Base-by-base conservation (phyloP, 306 rosid genomes). In the Carpinus fangiana region DNA sequence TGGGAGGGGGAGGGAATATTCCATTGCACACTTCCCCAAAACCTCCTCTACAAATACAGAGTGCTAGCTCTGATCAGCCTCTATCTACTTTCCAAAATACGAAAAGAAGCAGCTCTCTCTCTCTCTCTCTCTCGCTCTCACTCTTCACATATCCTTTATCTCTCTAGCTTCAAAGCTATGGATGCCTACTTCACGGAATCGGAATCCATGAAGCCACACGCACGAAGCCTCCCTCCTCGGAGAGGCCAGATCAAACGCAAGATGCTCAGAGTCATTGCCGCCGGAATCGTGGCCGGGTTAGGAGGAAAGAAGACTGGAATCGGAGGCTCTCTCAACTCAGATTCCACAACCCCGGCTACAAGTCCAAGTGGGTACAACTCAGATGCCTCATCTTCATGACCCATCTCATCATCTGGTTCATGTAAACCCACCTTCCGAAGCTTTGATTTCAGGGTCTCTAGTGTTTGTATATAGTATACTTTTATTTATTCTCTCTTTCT, bases 241-340 rank as follows among this genome's bases (percentile, higher is more conserved):
- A 83, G 92, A 12, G 90, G 92, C 5, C 82, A 31, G 13, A 46
- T 90, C 4, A 87, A 83, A 78, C 21, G 76, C 8, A 60, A 70
- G 65, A 84, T 83, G 3, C 0, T 87, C 34, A 85, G 70, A 72
- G 31, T 23, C 16, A 2, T 85, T 11, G 0, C 73, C 8, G 76
- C 12, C 3, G 68, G 80, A 2, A 77, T 54, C 6, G 61, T 53
- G 0, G 64, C 76, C 11, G 74, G 77, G 1, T 7, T 47, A 18
- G 20, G 46, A 46, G 51, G 74, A 11, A 72, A 52, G 36, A 23
- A 20, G 47, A 13, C 21, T 20, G 64, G 79, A 23, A 66, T 76
- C 9, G 86, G 77, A 54, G 73, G 54, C 60, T 43, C 70, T 68
- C 64, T 43, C 47, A 62, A 80, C 75, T 68, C 87, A 53, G 1